Conservation (phyloP, 192 early-diverging fungal genomes). For the Coemansia sp. region DNA sequence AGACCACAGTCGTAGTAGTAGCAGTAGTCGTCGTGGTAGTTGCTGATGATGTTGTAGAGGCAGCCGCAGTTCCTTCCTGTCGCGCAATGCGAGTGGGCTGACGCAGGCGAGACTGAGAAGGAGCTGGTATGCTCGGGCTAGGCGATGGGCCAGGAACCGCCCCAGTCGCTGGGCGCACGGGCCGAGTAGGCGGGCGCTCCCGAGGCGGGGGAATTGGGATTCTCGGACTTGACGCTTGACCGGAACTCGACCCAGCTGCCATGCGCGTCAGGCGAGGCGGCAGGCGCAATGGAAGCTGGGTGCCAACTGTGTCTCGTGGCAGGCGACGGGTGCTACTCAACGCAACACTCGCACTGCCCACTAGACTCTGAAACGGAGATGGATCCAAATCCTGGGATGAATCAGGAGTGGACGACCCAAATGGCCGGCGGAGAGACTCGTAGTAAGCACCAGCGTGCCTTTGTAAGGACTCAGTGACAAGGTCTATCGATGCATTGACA, state of each 20-base stretch:
- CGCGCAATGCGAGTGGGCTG: conserved; percentile 1
- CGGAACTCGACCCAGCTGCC: neutral
- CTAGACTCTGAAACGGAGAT: neutral
- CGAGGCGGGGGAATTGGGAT: conserved; percentile 1
- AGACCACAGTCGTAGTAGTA: neutral
- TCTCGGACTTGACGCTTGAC: neutral
- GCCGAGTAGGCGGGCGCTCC: neutral
- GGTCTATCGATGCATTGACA: neutral
- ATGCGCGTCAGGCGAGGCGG: neutral
- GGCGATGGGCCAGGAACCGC: neutral
- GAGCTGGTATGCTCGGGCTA: neutral
- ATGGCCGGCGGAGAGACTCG: neutral
- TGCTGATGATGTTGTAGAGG: neutral
- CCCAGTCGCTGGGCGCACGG: neutral
- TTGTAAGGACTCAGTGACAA: neutral
- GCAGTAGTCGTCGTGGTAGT: neutral
- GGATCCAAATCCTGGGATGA: too few species aligned
- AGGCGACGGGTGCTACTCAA: neutral
- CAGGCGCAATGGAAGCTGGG: neutral
- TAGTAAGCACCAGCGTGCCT: neutral
- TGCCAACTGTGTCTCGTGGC: neutral
- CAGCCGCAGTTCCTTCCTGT: neutral
- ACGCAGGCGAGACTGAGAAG: neutral
- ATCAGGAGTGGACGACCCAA: neutral
- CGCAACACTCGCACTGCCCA: too few species aligned